Percentiles rank a stretch among this genome's conserved stretches.
Evolutionary conservation across 495 filamentous ascomycete species (phyloP).

Genomic region (Xylaria curta): DNA sequence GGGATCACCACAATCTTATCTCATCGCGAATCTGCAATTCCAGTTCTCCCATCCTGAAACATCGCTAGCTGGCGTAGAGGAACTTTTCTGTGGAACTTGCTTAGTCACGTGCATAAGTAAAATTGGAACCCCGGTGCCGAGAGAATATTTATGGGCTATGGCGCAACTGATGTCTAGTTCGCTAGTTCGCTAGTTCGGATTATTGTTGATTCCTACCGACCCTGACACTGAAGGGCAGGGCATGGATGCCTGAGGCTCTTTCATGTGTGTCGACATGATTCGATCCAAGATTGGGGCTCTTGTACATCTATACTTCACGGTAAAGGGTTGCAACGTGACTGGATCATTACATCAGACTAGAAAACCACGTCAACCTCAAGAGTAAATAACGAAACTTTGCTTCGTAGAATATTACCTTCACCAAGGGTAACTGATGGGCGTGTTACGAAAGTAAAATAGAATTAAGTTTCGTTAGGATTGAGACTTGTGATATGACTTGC

Average conservation of each 20-base stretch:
- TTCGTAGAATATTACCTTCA: background rate
- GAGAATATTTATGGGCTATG: background rate
- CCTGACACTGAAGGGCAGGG: background rate
- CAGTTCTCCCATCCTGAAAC: constrained; percentile 5
- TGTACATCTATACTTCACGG: background rate
- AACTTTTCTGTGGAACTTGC: constrained; percentile 5
- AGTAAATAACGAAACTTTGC: background rate
- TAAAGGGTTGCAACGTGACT: background rate
- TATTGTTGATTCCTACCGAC: background rate
- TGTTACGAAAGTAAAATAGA: background rate
- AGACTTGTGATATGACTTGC: background rate
- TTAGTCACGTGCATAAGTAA: background rate
- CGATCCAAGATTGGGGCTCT: background rate
- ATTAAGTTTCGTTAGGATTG: background rate
- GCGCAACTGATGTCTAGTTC: background rate
- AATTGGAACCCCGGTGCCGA: background rate
- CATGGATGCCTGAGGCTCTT: background rate
- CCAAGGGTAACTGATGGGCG: background rate
- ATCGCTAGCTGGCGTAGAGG: background rate
- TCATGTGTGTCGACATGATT: background rate
- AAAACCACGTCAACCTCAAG: background rate
- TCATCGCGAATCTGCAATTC: constrained; percentile 12
- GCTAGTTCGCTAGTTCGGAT: background rate
- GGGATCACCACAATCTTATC: background rate
- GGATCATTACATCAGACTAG: background rate